phyloP scores from a whole-genome alignment of 2,329 filamentous ascomycete species.

The Dactylonectria macrodidyma region DNA sequence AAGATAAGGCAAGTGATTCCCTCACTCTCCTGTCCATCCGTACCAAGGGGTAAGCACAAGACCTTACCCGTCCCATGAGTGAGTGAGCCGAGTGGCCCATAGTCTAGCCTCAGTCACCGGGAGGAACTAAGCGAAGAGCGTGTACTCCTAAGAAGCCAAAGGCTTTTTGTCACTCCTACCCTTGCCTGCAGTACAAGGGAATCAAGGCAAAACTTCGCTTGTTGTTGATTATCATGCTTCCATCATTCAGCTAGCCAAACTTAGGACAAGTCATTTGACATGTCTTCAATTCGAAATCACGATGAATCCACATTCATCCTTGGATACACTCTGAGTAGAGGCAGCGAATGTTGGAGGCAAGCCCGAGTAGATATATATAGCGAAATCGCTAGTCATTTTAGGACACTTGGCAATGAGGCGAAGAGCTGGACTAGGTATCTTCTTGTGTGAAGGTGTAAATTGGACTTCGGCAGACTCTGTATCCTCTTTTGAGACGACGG shows the following conservation, averaged over 20 bases:
- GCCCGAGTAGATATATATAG: background rate
- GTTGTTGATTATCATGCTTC: background rate
- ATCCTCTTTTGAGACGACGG: too few relatives aligned
- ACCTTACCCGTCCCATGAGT: too few relatives aligned
- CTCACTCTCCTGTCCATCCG: background rate
- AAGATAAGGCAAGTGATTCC: background rate
- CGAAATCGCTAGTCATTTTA: background rate
- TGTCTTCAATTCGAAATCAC: background rate
- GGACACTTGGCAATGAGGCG: background rate
- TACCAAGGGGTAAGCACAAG: background rate
- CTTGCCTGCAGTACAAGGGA: background rate
- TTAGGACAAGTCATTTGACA: background rate
- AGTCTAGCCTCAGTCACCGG: background rate
- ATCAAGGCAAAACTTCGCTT: background rate
- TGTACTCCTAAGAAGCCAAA: background rate
- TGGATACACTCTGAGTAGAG: background rate
- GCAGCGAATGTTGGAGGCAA: background rate
- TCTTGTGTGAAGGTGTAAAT: too few relatives aligned
- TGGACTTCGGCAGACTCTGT: too few relatives aligned
- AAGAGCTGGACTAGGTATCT: background rate
- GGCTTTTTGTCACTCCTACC: background rate
- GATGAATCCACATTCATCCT: background rate
- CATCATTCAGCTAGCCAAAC: background rate
- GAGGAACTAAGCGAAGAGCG: background rate
- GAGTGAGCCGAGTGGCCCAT: too few relatives aligned